A percentile compares a stretch with the other conserved stretches of the same genome.
phyloP scores from a whole-genome alignment of 1,284 basidiomycete genomes.

The Malassezia restricta region DNA sequence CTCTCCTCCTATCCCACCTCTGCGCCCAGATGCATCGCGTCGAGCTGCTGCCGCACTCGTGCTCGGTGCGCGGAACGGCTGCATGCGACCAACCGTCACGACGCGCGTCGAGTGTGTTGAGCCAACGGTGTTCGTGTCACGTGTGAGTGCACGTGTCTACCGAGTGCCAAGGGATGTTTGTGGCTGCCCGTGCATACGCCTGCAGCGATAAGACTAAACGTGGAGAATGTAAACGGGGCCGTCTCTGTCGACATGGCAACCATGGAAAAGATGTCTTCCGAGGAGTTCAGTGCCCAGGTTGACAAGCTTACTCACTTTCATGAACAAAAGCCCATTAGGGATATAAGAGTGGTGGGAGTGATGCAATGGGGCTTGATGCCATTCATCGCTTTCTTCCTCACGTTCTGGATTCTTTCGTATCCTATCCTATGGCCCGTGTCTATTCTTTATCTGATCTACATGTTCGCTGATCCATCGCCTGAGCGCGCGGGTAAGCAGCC shows the following conservation, averaged over 20 bases:
- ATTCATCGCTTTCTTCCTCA: conserved; percentile 61
- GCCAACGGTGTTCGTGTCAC: too few relatives aligned
- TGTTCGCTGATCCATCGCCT: conserved; percentile 60
- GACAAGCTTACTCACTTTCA: not conserved
- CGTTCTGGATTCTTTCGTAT: conserved; percentile 62
- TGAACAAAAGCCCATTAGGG: not conserved
- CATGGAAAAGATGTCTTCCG: not conserved
- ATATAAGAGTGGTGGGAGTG: conserved; percentile 48
- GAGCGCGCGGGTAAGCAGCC: conserved; percentile 65
- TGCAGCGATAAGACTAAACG: too few relatives aligned
- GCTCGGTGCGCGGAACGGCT: conserved; percentile 14
- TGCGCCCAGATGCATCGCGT: conserved; percentile 1
- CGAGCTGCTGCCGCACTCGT: conserved; percentile 1
- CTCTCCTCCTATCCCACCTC: not conserved
- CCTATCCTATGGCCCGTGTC: conserved; percentile 78
- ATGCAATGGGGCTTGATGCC: conserved; percentile 74
- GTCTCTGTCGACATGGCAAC: too few relatives aligned
- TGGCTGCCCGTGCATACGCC: not conserved
- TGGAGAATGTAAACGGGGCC: too few relatives aligned
- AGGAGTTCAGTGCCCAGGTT: not conserved
- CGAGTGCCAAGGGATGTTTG: too few relatives aligned
- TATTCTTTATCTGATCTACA: conserved; percentile 71
- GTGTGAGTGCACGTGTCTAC: too few relatives aligned
- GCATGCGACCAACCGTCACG: conserved; percentile 1
- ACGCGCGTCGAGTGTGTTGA: not conserved